Conservation (phyloP, 2,329 filamentous ascomycete species). For the Fusarium ramigenum region DNA sequence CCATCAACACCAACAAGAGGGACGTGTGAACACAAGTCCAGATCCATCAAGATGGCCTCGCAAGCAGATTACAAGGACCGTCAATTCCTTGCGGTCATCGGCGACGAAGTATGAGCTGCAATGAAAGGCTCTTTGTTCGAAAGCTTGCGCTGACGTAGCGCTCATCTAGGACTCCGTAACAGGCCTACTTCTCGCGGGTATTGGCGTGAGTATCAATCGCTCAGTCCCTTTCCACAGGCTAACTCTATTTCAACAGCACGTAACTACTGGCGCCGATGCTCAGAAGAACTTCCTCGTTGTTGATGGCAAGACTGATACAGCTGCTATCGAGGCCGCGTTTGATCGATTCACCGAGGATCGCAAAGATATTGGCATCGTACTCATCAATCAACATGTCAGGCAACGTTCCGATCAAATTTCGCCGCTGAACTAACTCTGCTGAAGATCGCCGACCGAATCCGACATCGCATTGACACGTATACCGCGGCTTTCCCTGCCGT, state of each 20-base stretch:
- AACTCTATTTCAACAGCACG: slow-evolving; percentile 69
- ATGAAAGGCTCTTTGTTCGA: slow-evolving; percentile 1
- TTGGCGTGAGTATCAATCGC: slow-evolving; percentile 73
- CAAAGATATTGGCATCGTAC: slow-evolving; percentile 95
- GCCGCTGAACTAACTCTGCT: slow-evolving; percentile 29
- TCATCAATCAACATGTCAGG: slow-evolving; percentile 97
- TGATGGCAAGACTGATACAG: slow-evolving; percentile 89
- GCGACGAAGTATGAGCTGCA: slow-evolving; percentile 79
- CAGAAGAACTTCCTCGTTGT: slow-evolving; percentile 99
- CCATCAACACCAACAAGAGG: slow-evolving; percentile 27
- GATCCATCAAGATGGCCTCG: slow-evolving; percentile 54
- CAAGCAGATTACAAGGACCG: slow-evolving; percentile 79
- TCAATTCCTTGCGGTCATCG: slow-evolving; percentile 96
- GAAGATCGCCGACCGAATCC: slow-evolving; percentile 93
- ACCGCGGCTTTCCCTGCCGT: slow-evolving; percentile 95
- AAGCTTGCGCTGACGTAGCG: slow-evolving; percentile 41
- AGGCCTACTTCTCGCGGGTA: slow-evolving; percentile 91
- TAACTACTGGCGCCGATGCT: slow-evolving; percentile 85
- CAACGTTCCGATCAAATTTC: not conserved
- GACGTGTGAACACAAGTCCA: slow-evolving; percentile 11
- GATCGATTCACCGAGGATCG: slow-evolving; percentile 86
- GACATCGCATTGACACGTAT: slow-evolving; percentile 88
- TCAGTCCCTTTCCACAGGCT: not conserved
- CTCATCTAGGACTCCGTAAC: slow-evolving; percentile 86
- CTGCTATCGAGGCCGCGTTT: slow-evolving; percentile 89